Base-by-base conservation (phyloP, 495 filamentous ascomycete genomes). In the Penicillium daleae region DNA sequence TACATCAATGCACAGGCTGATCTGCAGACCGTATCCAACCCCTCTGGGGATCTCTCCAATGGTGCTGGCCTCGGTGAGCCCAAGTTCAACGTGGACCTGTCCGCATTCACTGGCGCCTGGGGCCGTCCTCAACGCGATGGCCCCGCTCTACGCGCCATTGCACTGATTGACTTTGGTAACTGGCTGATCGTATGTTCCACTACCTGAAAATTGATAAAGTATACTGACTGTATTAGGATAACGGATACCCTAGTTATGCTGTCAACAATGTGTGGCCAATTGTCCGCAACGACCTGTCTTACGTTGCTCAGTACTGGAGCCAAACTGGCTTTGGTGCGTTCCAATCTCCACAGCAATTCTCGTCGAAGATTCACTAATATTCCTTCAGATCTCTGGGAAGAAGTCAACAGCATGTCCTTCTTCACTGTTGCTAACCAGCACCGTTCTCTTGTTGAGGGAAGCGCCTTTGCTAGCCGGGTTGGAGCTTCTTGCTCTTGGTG, bases 121-220 rank as follows among this genome's bases (percentile, higher is more conserved):
- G 89, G 87, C 1, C 85, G 89, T 1, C 89, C 89, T 6, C 89
- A 92, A 72, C 80, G 83, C 7, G 89, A 92, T 66, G 89, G 89
- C 0, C 89, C 89, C 21, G 85, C 89, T 10, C 81, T 91, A 40
- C 77, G 89, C 42, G 89, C 89, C 2, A 89, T 84, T 19, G 83
- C 88, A 3, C 70, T 87, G 46, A 82, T 84, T 13, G 67, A 67
- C 0, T 80, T 77, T 48, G 75, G 73, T 0, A 60, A 76, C 52
- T 76, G 72, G 70, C 59, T 80, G 21, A 66, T 81, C 62, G 69
- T 73, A 60, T 24, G 66, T 35, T 50, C 7, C 19, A 6, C 19
- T 17, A 2, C 19, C 13, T 3, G 1, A 24, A 10, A 37, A 6
- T 27, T 10, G 24, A 48, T 29, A 37, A 24, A 24, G 2, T 2